phyloP scores from a whole-genome alignment of 2,329 filamentous ascomycete genomes.

The Calonectria multiphialidica region DNA sequence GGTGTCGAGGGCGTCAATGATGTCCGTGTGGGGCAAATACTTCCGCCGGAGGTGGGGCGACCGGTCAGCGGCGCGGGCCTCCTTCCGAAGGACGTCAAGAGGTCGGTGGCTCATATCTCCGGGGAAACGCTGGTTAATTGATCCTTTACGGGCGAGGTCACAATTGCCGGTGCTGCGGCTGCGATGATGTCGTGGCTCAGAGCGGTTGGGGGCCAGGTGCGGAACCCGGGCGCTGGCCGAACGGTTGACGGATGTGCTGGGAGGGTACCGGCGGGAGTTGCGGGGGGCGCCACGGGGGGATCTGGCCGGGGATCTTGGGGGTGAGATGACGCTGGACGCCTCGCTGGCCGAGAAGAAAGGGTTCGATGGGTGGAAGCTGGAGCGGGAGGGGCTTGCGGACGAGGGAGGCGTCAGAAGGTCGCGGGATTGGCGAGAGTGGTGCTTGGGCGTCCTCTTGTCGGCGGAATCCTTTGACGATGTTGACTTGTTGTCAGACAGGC shows the following conservation, averaged over 20 bases:
- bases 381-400: conserved; percentile 65
- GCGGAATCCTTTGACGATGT: conserved; percentile 17
- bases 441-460: conserved; percentile 17
- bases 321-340: conserved; percentile 30
- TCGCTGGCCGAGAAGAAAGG: conserved; percentile 46
- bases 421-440: conserved; percentile 23
- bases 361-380: conserved; percentile 60
- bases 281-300: conserved; percentile 23
- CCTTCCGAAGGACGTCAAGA: conserved; percentile 73
- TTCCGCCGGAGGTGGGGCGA: conserved; percentile 76
- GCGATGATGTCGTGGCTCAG: conserved; percentile 30
- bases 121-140: conserved; percentile 62
- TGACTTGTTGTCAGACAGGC: conserved; percentile 28
- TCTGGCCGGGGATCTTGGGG: conserved; percentile 32
- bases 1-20: conserved; percentile 85
- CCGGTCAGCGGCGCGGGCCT: conserved; percentile 75
- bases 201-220: conserved; percentile 15
- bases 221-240: conserved; percentile 41
- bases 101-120: conserved; percentile 76
- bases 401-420: conserved; percentile 62
- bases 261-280: conserved; percentile 37
- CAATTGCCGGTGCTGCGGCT: conserved; percentile 38
- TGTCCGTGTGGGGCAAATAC: conserved; percentile 77
- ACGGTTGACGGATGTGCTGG: conserved; percentile 49
- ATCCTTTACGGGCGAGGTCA: conserved; percentile 29